Evolutionary conservation across 768 basidiomycete genomes (phyloP), one percentile per base, ranked within the genome.

Genomic region (Fibroporia radiculosa): DNA sequence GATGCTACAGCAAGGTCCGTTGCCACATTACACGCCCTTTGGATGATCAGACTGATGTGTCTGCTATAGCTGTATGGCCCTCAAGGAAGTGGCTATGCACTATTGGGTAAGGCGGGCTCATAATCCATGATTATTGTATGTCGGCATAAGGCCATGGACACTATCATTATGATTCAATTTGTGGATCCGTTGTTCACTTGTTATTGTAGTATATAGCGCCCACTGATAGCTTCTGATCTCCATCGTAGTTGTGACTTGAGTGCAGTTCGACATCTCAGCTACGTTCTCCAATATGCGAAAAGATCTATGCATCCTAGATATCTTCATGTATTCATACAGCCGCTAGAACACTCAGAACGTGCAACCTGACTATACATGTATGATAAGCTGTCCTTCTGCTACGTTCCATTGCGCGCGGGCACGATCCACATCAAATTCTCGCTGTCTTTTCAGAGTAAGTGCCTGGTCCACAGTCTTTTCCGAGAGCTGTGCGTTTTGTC

Each of bases 1-100:
- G 78, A 35, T 91, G 87, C 58, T 86, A 91, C 52, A 71, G 72
- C 48, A 89, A 85, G 77, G 77, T 67, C 26, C 19, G 64, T 54
- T 52, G 37, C 43, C 7, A 24, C 26, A 2, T 24, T 2, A 33
- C 8, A 13, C 19, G 22, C 14, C 10, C 29, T 10, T n/a, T 31
- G 10, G 29, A 31, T n/a, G 29, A 16, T 10, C 35, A 12, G 35
- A 18, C 22, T 7, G 7, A 10, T 40, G 29, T 24, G 32, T 45
- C 14, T 47, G 27, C 23, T 46, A 6, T 22, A 89, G 86, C 64
- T 78, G 48, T 74, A 86, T 54, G 85, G 85, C 4, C 85, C 85
- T 0, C 75, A 77, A 56, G 85, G 85, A 18, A 71, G 66, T 47
- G 86, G 85, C 19, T 88, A 88, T 58, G 86, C 84, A n/a, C 59